Base-by-base conservation (phyloP, 805 yeast genomes). In the Ogataea nitratoaversa region DNA sequence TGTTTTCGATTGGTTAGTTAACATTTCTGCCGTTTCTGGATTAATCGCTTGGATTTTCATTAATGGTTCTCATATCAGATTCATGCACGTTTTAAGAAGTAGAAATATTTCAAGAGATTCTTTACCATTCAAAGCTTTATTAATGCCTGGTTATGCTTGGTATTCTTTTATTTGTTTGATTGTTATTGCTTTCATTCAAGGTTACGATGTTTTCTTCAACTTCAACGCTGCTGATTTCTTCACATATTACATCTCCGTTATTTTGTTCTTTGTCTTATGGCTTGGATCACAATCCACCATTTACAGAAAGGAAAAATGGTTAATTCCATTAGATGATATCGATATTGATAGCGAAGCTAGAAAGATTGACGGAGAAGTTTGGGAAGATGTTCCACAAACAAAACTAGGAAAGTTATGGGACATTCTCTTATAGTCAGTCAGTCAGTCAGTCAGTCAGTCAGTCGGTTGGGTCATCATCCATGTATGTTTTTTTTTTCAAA, bases 1-100 rank as follows among this genome's bases (percentile, higher is more conserved):
- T 3, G 89, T 80, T 23, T 84, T 84, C 65, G 66, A 73, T 54
- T 84, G 90, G 90, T 68, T 84, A 43, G 64, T 82, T 49, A 82
- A 82, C 59, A 82, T 84, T 51, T 75, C 86, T n/a, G 84, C 85
- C 22, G 82, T 82, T 36, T 81, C 89, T 9, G 90, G 90, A 43
- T 70, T 83, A 49, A 79, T 82, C 50, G 72, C 85, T 14, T 82
- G 90, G 90, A 72, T 78, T 36, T 74, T 78, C 57, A 82, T 83
- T 45, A 70, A 80, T 22, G 60, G 74, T 34, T 68, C 84, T 3
- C 90, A 82, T 61, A 63, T 84, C 42, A 69, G 90, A 58, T 84
- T 83, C 63, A 83, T 83, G 81, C 60, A 67, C 30, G 80, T 82
- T 25, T 64, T 86, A 52, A 74, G 72, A 50, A 58, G 66, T 18